Evolutionary conservation across 2,329 filamentous ascomycete genomes (phyloP).

Genomic region (Fusarium neocosmosporiellum): DNA sequence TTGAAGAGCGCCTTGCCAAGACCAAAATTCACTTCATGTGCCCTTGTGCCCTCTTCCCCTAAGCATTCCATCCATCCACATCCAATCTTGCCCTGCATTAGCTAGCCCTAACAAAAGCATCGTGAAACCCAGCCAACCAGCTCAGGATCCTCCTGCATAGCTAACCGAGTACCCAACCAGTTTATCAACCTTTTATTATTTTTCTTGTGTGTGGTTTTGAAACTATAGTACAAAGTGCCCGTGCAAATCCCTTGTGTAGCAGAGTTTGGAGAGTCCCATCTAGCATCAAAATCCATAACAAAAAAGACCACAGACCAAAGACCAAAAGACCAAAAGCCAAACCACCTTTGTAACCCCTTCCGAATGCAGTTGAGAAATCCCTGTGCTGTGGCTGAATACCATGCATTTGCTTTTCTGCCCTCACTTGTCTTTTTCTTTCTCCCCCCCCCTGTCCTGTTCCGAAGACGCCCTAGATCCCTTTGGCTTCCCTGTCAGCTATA

Average conservation of each 20-base stretch:
- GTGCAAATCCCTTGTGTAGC: slow-evolving; percentile 20
- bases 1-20: background rate
- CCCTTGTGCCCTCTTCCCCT: background rate
- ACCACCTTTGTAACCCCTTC: slow-evolving; percentile 42
- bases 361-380: slow-evolving; percentile 42
- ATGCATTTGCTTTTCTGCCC: slow-evolving; percentile 43
- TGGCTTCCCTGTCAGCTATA: slow-evolving; percentile 8
- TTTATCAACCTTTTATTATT: slow-evolving; percentile 36
- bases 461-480: background rate
- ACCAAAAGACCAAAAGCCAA: slow-evolving; percentile 26
- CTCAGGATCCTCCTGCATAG: background rate
- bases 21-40: background rate
- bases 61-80: background rate
- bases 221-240: slow-evolving; percentile 41
- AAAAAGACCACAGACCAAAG: slow-evolving; percentile 6
- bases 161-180: background rate
- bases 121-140: background rate
- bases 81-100: slow-evolving; percentile 13
- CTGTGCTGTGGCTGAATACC: slow-evolving; percentile 34
- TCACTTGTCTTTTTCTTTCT: slow-evolving; percentile 31
- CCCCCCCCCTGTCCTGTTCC: slow-evolving; percentile 17
- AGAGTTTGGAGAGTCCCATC: slow-evolving; percentile 37
- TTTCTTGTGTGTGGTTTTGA: slow-evolving; percentile 22
- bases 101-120: slow-evolving; percentile 32
- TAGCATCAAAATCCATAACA: slow-evolving; percentile 32